Evolutionary conservation across 371 early-diverging fungal genomes (phyloP).

Genomic region (Cokeromyces recurvatus): DNA sequence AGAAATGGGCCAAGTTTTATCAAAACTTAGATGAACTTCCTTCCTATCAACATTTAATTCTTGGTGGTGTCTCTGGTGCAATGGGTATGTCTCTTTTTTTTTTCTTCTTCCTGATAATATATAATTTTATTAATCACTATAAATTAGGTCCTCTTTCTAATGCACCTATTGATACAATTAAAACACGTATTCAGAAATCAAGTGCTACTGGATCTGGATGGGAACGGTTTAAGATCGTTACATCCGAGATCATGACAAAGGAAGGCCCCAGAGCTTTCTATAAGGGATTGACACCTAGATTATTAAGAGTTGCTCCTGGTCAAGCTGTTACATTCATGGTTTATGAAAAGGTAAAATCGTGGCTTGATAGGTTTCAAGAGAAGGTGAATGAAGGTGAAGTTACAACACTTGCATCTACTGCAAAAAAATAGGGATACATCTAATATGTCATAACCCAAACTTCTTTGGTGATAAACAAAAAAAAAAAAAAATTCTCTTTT

Average conservation of each 20-base stretch:
- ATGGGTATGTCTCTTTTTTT: slow-evolving; percentile 53
- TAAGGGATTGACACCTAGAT: slow-evolving; percentile 92
- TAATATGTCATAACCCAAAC: no score
- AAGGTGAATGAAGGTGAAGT: slow-evolving; percentile 38
- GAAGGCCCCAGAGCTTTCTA: slow-evolving; percentile 94
- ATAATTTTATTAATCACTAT: no score
- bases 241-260: slow-evolving; percentile 71
- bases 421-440: no score
- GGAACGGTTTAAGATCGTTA: slow-evolving; percentile 74
- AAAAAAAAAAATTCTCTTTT: no score
- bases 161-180: slow-evolving; percentile 97
- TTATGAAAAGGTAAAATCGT: slow-evolving; percentile 77
- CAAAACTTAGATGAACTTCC: slow-evolving; percentile 85
- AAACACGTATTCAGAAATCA: slow-evolving; percentile 94
- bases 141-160: slow-evolving; percentile 84
- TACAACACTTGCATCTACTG: slow-evolving; percentile 9
- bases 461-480: no score
- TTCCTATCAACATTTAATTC: slow-evolving; percentile 84
- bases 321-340: slow-evolving; percentile 88
- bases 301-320: slow-evolving; percentile 86
- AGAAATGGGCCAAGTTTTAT: slow-evolving; percentile 55
- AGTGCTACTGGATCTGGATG: slow-evolving; percentile 74
- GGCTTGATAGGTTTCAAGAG: slow-evolving; percentile 60
- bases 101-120: no score
- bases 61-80: slow-evolving; percentile 95